phyloP scores from a whole-genome alignment of 768 basidiomycete genomes.

The Neoboletus magnificus region DNA sequence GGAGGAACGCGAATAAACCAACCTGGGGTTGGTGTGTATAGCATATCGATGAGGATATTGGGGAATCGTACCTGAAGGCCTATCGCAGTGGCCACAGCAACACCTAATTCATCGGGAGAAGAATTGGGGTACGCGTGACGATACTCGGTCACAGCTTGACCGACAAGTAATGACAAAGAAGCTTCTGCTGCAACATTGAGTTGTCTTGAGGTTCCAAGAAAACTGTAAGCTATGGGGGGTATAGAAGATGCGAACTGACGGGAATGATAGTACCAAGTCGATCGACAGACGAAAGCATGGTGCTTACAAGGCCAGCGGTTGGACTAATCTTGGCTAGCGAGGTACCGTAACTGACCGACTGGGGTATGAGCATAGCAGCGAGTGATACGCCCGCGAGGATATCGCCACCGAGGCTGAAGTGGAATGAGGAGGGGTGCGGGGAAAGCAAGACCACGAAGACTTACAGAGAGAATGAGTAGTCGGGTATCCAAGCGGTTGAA shows the following conservation, averaged over 20 bases:
- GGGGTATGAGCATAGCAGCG: slow-evolving; percentile 79
- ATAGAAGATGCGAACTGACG: slow-evolving; percentile 78
- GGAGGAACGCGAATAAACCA: slow-evolving; percentile 78
- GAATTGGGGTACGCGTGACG: slow-evolving; percentile 45
- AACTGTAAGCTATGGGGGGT: slow-evolving; percentile 82
- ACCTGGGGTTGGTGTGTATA: slow-evolving; percentile 42
- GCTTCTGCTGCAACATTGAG: slow-evolving; percentile 89
- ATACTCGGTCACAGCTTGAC: slow-evolving; percentile 77
- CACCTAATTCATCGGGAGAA: slow-evolving; percentile 47
- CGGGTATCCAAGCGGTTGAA: slow-evolving; percentile 74
- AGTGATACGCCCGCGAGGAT: slow-evolving; percentile 84
- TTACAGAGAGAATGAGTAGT: slow-evolving; percentile 66
- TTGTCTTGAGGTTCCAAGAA: slow-evolving; percentile 83
- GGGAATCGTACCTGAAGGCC: slow-evolving; percentile 64
- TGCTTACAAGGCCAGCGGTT: slow-evolving; percentile 74
- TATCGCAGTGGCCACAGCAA: slow-evolving; percentile 75
- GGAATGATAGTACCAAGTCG: not conserved
- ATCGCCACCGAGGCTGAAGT: slow-evolving; percentile 57
- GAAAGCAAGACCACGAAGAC: slow-evolving; percentile 24
- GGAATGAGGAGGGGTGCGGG: not conserved
- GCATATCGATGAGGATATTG: not conserved
- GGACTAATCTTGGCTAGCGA: slow-evolving; percentile 84
- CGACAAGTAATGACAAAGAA: slow-evolving; percentile 79
- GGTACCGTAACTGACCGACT: slow-evolving; percentile 89
- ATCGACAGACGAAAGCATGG: not conserved